A percentile compares a stretch with the other conserved stretches of the same genome.
These are phyloP conservation scores for Microbotryum violaceum DNA, from an alignment of 1,284 basidiomycete genomes.

Conservation along the genomic window DNA sequence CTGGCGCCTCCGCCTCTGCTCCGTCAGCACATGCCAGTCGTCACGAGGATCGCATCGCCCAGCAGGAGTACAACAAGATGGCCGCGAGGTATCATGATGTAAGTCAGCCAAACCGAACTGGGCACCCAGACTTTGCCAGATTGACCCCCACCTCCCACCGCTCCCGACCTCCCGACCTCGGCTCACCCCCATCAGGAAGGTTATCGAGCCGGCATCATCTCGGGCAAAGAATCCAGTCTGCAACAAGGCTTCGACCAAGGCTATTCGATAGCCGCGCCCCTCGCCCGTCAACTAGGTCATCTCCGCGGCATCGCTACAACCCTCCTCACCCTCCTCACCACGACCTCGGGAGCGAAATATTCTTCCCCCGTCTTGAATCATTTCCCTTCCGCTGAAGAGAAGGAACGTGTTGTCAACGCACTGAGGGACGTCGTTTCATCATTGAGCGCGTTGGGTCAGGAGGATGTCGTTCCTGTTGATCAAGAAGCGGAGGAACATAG, in stretches of 20 bases:
- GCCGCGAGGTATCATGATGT: slow-evolving; percentile 31
- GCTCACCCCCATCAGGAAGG: slow-evolving; percentile 55
- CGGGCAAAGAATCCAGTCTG: slow-evolving; percentile 68
- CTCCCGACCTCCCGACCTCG: not conserved
- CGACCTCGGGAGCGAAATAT: slow-evolving; percentile 19
- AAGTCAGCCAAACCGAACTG: not conserved
- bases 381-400: slow-evolving; percentile 2
- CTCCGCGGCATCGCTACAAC: slow-evolving; percentile 61
- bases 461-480: slow-evolving; percentile 61
- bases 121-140: not conserved
- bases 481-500: slow-evolving; percentile 64
- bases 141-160: not conserved
- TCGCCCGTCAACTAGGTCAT: slow-evolving; percentile 62
- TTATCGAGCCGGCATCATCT: slow-evolving; percentile 77
- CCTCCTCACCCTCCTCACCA: slow-evolving; percentile 50
- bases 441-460: slow-evolving; percentile 55
- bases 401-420: slow-evolving; percentile 39
- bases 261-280: slow-evolving; percentile 60
- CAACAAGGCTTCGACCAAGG: slow-evolving; percentile 75
- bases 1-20: not conserved
- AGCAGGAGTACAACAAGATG: slow-evolving; percentile 33
- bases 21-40: not conserved
- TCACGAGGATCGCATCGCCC: slow-evolving; percentile 16
- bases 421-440: slow-evolving; percentile 49
- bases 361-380: slow-evolving; percentile 29